These are phyloP conservation scores for Breynia disticha DNA, from an alignment of 441 rosid genomes.

Conservation along the genomic window DNA sequence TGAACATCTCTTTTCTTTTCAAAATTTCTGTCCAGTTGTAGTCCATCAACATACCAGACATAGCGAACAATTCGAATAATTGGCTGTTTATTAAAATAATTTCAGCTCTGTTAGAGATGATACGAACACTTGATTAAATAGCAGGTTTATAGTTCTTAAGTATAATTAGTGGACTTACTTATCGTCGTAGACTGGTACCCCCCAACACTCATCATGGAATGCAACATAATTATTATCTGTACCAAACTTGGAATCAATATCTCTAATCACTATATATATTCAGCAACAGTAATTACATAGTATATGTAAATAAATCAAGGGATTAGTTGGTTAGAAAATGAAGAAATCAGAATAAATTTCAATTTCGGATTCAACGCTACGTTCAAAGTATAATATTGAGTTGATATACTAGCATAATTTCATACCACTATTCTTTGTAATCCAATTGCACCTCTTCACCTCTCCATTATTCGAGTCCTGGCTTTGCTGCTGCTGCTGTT, in stretches of 20 bases:
- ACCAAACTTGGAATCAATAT: conserved; percentile 11
- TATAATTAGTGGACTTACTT: conserved; percentile 29
- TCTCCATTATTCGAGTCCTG: conserved; percentile 38
- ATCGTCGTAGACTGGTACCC: conserved; percentile 85
- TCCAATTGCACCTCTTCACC: conserved; percentile 76
- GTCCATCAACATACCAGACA: conserved; percentile 95
- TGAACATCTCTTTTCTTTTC: conserved; percentile 58
- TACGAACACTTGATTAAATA: background rate
- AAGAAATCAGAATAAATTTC: no score
- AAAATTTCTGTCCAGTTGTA: conserved; percentile 92
- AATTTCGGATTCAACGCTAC: no score
- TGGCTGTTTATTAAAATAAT: conserved; percentile 34
- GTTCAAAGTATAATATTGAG: no score
- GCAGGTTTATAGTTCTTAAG: background rate
- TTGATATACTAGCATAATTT: background rate
- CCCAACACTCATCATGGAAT: conserved; percentile 95
- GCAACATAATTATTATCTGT: conserved; percentile 62
- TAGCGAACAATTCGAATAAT: conserved; percentile 77
- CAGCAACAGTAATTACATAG: background rate
- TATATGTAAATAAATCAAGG: background rate
- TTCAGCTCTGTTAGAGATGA: background rate
- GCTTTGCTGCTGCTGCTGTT: conserved; percentile 23
- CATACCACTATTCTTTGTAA: conserved; percentile 81
- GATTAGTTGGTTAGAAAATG: background rate
- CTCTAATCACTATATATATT: background rate